Conservation (phyloP, 768 basidiomycete species). For the Collybia nuda region DNA sequence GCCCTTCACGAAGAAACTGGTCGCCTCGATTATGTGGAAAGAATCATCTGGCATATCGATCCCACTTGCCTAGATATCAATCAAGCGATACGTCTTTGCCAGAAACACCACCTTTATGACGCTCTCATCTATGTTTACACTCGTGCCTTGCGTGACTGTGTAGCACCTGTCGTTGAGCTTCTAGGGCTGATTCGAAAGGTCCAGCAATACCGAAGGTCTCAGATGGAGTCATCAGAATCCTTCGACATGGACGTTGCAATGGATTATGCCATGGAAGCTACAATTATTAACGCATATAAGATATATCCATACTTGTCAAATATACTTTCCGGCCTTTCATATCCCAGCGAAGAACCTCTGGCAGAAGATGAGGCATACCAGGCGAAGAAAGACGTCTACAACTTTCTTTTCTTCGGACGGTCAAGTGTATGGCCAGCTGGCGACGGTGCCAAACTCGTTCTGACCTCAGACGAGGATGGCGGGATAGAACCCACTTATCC, state of each 20-base stretch:
- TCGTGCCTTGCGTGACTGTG: conserved; percentile 82
- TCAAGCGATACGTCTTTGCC: conserved; percentile 86
- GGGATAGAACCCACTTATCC: conserved; percentile 86
- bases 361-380: conserved; percentile 58
- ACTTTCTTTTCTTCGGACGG: conserved; percentile 81
- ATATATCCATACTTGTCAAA: conserved; percentile 87
- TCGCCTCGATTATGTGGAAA: conserved; percentile 77
- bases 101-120: conserved; percentile 82
- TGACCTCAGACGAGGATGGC: conserved; percentile 75
- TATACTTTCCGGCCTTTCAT: conserved; percentile 77
- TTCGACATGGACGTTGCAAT: conserved; percentile 21
- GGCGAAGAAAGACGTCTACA: conserved; percentile 76
- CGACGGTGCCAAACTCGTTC: conserved; percentile 67
- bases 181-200: conserved; percentile 74
- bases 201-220: conserved; percentile 48
- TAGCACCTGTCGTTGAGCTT: conserved; percentile 85
- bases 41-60: conserved; percentile 95
- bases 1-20: conserved; percentile 70
- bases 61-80: conserved; percentile 90
- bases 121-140: conserved; percentile 95
- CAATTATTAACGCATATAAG: conserved; percentile 82
- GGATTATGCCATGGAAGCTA: conserved; percentile 48
- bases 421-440: conserved; percentile 78
- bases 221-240: conserved; percentile 28
- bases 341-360: conserved; percentile 81